A percentile compares a stretch with the other conserved stretches of the same genome.
These are phyloP conservation scores for Glonium stellatum DNA, from an alignment of 495 filamentous ascomycete species.

Conservation along the genomic window DNA sequence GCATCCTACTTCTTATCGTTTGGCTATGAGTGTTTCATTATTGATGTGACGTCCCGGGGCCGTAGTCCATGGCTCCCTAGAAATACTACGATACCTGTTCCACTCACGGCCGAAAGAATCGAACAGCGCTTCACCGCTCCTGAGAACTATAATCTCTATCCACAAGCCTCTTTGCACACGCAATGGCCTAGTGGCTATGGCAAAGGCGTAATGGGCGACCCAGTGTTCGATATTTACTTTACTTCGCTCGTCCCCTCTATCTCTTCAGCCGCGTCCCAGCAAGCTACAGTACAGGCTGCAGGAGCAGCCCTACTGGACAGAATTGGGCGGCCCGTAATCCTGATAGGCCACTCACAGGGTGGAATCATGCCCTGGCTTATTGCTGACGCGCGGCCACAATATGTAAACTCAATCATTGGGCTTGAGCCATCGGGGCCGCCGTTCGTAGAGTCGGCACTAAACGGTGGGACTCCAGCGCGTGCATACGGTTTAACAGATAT, in stretches of 20 bases:
- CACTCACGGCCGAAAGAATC: constrained; percentile 27
- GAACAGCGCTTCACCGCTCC: constrained; percentile 39
- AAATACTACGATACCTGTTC: constrained; percentile 20
- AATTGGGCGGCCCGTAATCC: constrained; percentile 41
- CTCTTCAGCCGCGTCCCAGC: constrained; percentile 35
- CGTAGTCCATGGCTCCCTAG: no score
- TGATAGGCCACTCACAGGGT: constrained; percentile 50
- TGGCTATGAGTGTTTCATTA: constrained; percentile 44
- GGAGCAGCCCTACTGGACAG: constrained; percentile 43
- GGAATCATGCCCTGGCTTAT: constrained; percentile 45
- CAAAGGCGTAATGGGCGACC: no score
- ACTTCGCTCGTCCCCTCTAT: constrained; percentile 41
- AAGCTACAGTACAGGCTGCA: constrained; percentile 41
- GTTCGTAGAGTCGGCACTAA: constrained; percentile 38
- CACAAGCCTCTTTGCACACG: constrained; percentile 43
- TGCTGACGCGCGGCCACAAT: constrained; percentile 28
- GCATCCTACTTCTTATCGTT: constrained; percentile 43
- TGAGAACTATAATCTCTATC: constrained; percentile 36
- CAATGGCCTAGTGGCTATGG: constrained; percentile 58
- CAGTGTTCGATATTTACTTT: constrained; percentile 36
- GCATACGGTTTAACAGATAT: constrained; percentile 45
- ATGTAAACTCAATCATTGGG: constrained; percentile 45
- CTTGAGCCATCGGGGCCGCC: constrained; percentile 53
- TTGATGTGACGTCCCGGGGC: constrained; percentile 43
- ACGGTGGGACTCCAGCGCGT: constrained; percentile 21